Conservation (phyloP, 202 grass and related monocot species). For the Elaeis oleifera region DNA sequence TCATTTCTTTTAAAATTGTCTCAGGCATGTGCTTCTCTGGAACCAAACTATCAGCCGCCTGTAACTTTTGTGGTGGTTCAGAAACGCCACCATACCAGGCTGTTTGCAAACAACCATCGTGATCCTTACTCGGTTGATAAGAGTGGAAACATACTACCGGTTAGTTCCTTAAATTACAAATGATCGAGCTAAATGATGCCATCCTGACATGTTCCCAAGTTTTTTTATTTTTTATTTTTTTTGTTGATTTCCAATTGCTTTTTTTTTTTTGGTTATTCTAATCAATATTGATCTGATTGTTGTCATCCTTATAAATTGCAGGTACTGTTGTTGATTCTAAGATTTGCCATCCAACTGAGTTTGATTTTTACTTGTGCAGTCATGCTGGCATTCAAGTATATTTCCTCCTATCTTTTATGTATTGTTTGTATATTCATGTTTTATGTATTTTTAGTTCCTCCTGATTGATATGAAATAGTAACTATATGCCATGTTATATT, state of each 20-base stretch:
- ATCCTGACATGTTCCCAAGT: no score
- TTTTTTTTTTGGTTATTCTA: neutral
- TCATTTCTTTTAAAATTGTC: no score
- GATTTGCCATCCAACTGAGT: conserved; percentile 19
- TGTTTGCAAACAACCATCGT: conserved; percentile 7
- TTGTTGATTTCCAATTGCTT: neutral
- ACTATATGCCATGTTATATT: neutral
- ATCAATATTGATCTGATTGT: neutral
- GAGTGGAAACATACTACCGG: conserved; percentile 18
- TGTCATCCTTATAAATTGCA: neutral
- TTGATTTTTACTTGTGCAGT: conserved; percentile 18
- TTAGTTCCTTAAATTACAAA: neutral
- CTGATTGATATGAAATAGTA: no score
- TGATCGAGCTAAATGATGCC: no score
- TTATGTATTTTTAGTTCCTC: no score
- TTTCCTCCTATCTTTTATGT: no score
- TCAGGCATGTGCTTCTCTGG: neutral
- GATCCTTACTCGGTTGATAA: neutral
- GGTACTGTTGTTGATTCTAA: conserved; percentile 18
- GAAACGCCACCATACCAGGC: conserved; percentile 10
- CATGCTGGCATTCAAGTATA: conserved; percentile 11
- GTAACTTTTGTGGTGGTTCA: conserved; percentile 16
- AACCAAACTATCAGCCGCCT: conserved; percentile 8
- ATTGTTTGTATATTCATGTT: no score
- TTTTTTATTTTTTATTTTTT: no score